phyloP scores from a whole-genome alignment of 305 asterid genomes.

The Rubia peregrina region DNA sequence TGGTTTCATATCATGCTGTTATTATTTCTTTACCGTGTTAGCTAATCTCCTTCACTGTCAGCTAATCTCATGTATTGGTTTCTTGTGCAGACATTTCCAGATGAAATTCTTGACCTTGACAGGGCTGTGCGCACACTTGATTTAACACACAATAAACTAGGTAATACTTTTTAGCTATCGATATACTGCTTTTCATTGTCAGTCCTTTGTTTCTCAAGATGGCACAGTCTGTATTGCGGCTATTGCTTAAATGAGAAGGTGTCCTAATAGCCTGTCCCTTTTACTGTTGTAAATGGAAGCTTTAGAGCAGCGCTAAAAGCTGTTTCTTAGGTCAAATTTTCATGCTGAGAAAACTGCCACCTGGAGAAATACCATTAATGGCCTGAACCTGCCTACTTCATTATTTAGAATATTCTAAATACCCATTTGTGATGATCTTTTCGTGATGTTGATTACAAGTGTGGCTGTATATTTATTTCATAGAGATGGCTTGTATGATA shows the following conservation, averaged over 20 bases:
- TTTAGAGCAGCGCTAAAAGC: not conserved
- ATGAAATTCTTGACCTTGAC: constrained; percentile 75
- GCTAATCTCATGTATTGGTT: constrained; percentile 8
- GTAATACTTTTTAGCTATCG: constrained; percentile 33
- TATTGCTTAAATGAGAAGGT: too few species aligned
- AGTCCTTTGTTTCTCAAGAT: constrained; percentile 3
- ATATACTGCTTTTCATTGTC: constrained; percentile 7
- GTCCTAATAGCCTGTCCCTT: not conserved
- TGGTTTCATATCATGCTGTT: not conserved
- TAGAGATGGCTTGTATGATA: not conserved
- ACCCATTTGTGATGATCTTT: not conserved
- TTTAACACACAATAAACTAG: constrained; percentile 69
- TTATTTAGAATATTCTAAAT: not conserved
- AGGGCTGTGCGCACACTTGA: constrained; percentile 87
- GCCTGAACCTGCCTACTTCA: not conserved
- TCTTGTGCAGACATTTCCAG: constrained; percentile 65
- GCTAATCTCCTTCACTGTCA: not conserved
- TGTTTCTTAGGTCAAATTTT: not conserved
- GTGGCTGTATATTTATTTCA: not conserved
- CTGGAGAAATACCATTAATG: not conserved
- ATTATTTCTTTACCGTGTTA: not conserved
- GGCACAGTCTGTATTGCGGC: not conserved
- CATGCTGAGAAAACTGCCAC: not conserved
- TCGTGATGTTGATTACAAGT: not conserved
- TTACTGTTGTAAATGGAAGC: not conserved